phyloP scores from a whole-genome alignment of 1,284 basidiomycete genomes.

The Takashimella koratensis region DNA sequence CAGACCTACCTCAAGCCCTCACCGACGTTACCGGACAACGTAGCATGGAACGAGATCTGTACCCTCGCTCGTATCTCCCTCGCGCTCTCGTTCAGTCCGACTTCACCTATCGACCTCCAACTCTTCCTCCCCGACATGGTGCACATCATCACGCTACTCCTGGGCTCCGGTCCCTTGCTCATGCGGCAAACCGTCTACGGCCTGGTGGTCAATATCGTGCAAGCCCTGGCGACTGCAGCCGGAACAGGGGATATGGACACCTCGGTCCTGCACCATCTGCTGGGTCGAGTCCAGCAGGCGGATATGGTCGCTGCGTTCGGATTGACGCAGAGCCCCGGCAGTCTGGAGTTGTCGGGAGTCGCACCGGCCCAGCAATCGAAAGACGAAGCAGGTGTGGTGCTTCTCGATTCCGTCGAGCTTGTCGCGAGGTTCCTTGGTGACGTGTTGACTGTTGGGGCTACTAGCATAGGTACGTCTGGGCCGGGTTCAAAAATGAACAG shows the following conservation, averaged over 20 bases:
- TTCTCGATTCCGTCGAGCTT: conserved; percentile 64
- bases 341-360: conserved; percentile 13
- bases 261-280: conserved; percentile 50
- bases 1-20: conserved; percentile 65
- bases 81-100: conserved; percentile 65
- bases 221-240: conserved; percentile 54
- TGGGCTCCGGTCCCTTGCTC: conserved; percentile 66
- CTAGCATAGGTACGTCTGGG: conserved; percentile 60
- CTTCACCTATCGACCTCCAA: conserved; percentile 62
- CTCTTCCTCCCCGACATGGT: conserved; percentile 77
- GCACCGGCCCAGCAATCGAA: conserved; percentile 18
- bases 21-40: conserved; percentile 62
- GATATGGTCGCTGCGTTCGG: conserved; percentile 71
- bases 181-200: conserved; percentile 78
- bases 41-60: conserved; percentile 78
- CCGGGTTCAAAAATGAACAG: background rate
- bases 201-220: conserved; percentile 72
- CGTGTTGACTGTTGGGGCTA: conserved; percentile 63
- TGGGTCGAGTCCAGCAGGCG: conserved; percentile 59
- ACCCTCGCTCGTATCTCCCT: conserved; percentile 69
- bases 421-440: conserved; percentile 64
- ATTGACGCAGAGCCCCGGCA: conserved; percentile 47
- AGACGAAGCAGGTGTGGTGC: conserved; percentile 58
- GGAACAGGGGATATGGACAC: conserved; percentile 37
- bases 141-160: conserved; percentile 70